Evolutionary conservation across 306 rosid genomes (phyloP).

Genomic region (Ceratonia siliqua): DNA sequence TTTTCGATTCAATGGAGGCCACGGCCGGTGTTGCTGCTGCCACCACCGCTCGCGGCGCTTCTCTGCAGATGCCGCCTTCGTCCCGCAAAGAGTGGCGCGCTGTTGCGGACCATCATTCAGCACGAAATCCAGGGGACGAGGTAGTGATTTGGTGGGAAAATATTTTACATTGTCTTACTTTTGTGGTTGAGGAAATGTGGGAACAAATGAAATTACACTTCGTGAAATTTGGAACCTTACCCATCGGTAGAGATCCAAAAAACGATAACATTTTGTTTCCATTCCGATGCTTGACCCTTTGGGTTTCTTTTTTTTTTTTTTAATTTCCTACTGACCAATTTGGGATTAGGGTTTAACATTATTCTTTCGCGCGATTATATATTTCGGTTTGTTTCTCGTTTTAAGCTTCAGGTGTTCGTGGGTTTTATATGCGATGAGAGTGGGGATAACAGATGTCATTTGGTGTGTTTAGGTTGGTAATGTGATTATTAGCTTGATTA

Average conservation of each 20-base stretch:
- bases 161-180: slow-evolving; percentile 42
- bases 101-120: slow-evolving; percentile 75
- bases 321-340: neutral
- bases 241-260: neutral
- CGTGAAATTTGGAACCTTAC: neutral
- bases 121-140: slow-evolving; percentile 69
- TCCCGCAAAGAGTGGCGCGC: slow-evolving; percentile 88
- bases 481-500: slow-evolving; percentile 1
- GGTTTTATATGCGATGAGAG: neutral
- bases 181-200: slow-evolving; percentile 2
- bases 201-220: neutral
- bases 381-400: neutral
- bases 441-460: neutral
- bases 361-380: neutral
- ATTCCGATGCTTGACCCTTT: neutral
- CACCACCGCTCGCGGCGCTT: slow-evolving; percentile 56
- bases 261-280: neutral
- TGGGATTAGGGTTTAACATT: slow-evolving; percentile 36
- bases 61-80: slow-evolving; percentile 58
- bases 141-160: slow-evolving; percentile 45
- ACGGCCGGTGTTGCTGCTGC: slow-evolving; percentile 56
- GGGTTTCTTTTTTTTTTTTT: slow-evolving; percentile 2
- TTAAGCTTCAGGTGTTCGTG: neutral
- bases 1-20: slow-evolving; percentile 70
- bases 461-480: slow-evolving; percentile 11